phyloP scores from a whole-genome alignment of 2,329 filamentous ascomycete genomes.

The Ascochyta fabae region DNA sequence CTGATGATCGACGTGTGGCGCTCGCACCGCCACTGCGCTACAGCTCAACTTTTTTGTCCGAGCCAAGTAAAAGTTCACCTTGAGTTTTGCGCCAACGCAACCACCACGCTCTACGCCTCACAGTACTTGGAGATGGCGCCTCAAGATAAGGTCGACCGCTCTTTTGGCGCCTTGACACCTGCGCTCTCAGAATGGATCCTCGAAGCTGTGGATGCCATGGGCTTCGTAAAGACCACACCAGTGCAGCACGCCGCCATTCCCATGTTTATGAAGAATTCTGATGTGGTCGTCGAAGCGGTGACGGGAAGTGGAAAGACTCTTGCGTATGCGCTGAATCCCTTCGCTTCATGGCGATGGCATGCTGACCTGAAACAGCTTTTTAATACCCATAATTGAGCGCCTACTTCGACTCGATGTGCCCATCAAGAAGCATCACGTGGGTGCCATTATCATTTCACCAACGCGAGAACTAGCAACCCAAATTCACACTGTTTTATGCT shows the following conservation, averaged over 20 bases:
- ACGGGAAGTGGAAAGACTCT: constrained; percentile 47
- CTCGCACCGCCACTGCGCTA: constrained; percentile 11
- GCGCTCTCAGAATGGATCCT: constrained; percentile 82
- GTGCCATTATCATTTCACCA: constrained; percentile 89
- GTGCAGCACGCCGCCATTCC: constrained; percentile 94
- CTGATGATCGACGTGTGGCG: constrained; percentile 5
- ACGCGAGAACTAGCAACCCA: constrained; percentile 92
- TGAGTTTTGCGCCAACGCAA: constrained; percentile 6
- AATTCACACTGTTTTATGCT: constrained; percentile 81
- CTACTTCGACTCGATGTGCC: constrained; percentile 80
- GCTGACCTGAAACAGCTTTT: constrained; percentile 57
- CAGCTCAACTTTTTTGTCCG: constrained; percentile 26
- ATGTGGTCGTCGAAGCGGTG: constrained; percentile 82
- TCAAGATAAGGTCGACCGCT: constrained; percentile 49
- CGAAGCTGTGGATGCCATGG: constrained; percentile 82
- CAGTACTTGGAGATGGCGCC: constrained; percentile 38
- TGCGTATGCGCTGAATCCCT: constrained; percentile 23
- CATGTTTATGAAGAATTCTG: constrained; percentile 86
- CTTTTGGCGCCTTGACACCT: constrained; percentile 74
- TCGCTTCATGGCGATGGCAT: not conserved
- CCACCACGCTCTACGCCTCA: constrained; percentile 9
- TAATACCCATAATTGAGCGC: constrained; percentile 83
- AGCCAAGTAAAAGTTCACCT: constrained; percentile 10
- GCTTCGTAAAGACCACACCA: constrained; percentile 86
- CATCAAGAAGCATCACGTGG: constrained; percentile 87